phyloP scores from a whole-genome alignment of 352 stramenopile species.

The Pythium vanterpoolii region DNA sequence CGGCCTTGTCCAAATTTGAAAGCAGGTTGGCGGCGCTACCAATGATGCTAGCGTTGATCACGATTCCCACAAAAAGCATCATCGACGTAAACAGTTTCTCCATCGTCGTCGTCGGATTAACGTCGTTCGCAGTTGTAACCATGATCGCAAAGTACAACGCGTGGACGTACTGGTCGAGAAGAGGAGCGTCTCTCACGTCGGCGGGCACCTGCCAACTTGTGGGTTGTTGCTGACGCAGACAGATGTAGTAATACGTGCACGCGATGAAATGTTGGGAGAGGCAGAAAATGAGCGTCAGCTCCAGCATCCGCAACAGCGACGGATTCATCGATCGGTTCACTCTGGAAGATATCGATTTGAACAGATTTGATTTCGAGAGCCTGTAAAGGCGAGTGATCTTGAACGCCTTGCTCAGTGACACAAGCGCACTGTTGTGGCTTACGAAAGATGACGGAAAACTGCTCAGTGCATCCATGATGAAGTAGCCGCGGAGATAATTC shows the following conservation, averaged over 20 bases:
- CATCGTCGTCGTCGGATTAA: constrained; percentile 44
- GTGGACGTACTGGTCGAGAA: constrained; percentile 50
- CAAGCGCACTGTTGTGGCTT: constrained; percentile 23
- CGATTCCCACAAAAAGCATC: constrained; percentile 74
- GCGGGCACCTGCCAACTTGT: constrained; percentile 43
- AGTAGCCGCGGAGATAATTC: constrained; percentile 56
- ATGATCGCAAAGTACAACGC: constrained; percentile 66
- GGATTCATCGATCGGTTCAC: constrained; percentile 67
- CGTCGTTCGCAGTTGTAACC: constrained; percentile 62
- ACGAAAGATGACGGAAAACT: constrained; percentile 51
- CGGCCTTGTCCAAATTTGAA: constrained; percentile 69
- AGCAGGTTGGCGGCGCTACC: constrained; percentile 72
- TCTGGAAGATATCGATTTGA: constrained; percentile 42
- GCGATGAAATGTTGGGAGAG: constrained; percentile 76
- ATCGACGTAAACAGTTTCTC: constrained; percentile 62
- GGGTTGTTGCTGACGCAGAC: constrained; percentile 29
- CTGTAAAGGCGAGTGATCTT: constrained; percentile 59
- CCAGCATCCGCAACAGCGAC: constrained; percentile 63
- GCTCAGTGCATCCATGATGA: constrained; percentile 48
- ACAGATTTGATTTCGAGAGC: constrained; percentile 46
- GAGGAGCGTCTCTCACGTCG: constrained; percentile 28
- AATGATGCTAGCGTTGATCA: constrained; percentile 81
- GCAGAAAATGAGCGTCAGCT: constrained; percentile 63
- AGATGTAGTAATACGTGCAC: constrained; percentile 68
- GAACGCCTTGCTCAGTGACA: constrained; percentile 50